These are phyloP conservation scores for Lanmaoa pseudosensibilis DNA, from an alignment of 768 basidiomycete species.

Conservation along the genomic window DNA sequence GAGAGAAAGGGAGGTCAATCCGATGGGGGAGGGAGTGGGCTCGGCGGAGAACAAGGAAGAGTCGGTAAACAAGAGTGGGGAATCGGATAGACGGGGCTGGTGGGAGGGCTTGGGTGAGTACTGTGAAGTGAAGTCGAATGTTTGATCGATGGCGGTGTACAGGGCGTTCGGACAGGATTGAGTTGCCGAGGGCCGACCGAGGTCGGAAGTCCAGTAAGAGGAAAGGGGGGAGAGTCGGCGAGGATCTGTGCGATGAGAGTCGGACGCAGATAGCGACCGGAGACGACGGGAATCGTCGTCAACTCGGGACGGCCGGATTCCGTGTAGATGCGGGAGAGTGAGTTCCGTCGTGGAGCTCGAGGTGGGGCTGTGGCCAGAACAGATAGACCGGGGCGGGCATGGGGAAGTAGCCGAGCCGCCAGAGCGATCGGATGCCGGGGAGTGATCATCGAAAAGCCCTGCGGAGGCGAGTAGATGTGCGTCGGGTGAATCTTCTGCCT, in stretches of 20 bases:
- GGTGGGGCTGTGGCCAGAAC: slow-evolving; percentile 25
- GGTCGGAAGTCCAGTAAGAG: slow-evolving; percentile 30
- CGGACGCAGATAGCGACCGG: slow-evolving; percentile 33
- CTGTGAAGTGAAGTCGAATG: slow-evolving; percentile 19
- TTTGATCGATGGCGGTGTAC: slow-evolving; percentile 26
- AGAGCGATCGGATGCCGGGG: slow-evolving; percentile 34
- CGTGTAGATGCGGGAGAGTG: slow-evolving; percentile 23
- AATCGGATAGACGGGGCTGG: slow-evolving; percentile 28
- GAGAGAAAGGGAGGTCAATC: slow-evolving; percentile 45
- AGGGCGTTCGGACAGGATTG: slow-evolving; percentile 26
- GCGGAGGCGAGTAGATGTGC: slow-evolving; percentile 42
- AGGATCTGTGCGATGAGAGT: slow-evolving; percentile 26
- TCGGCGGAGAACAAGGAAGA: slow-evolving; percentile 31
- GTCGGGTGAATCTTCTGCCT: slow-evolving; percentile 56
- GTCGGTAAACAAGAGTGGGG: slow-evolving; percentile 28
- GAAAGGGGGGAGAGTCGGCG: slow-evolving; percentile 36
- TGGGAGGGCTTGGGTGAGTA: slow-evolving; percentile 26
- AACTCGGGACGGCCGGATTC: slow-evolving; percentile 19
- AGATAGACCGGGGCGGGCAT: slow-evolving; percentile 27
- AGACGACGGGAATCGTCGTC: slow-evolving; percentile 33
- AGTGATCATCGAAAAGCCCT: slow-evolving; percentile 31
- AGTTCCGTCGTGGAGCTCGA: slow-evolving; percentile 26
- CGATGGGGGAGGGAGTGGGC: slow-evolving; percentile 36
- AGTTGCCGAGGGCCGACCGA: slow-evolving; percentile 25
- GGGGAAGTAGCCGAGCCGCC: slow-evolving; percentile 29